Base-by-base conservation (phyloP, 1,139 yeast genomes). In the Yamadazyma songkhlaensis region DNA sequence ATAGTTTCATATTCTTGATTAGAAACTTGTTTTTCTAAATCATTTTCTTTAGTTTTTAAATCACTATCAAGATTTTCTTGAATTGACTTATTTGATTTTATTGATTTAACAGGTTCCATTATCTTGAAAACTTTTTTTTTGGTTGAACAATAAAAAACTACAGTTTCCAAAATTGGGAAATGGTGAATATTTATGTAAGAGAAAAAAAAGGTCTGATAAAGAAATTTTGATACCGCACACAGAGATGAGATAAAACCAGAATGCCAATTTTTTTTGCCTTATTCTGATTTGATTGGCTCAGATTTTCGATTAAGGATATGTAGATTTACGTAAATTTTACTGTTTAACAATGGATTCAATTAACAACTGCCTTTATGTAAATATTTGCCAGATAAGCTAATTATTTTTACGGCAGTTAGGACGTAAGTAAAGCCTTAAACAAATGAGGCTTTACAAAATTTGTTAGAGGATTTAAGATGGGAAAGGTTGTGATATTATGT, bases 91-190 rank as follows among this genome's bases (percentile, higher is more conserved):
- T 31, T 42, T 4, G 50, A 45, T 25, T 25, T 25, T 9, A 13
- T 31, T 7, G 30, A 25, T 29, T 36, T 44, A 5, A 39, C 45
- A 21, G 49, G 50, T 32, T 47, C 50, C 50, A 47, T 47, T 8
- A 15, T 25, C 10, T 23, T 31, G 9, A 5, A 9, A n/a, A 15
- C 3, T 14, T 31, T 26, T 14, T 12, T 26, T 7, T 17, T 29
- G 31, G 31, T 29, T 29, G 21, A 29, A 17, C 31, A 29, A 17
- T 20, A 14, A 29, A 29, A 25, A 25, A 25, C 27, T 25, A 6
- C 6, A 25, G 13, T 25, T 25, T n/a, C 12, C 27, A 25, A 25
- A 25, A 25, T 12, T 7, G 13, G 27, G 27, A 25, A 25, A 25
- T 25, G 13, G 11, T 20, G 31, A 20, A 9, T 13, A 28, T 11